These are phyloP conservation scores for Lachnellula cervina DNA, from an alignment of 2,329 filamentous ascomycete species.

Conservation along the genomic window DNA sequence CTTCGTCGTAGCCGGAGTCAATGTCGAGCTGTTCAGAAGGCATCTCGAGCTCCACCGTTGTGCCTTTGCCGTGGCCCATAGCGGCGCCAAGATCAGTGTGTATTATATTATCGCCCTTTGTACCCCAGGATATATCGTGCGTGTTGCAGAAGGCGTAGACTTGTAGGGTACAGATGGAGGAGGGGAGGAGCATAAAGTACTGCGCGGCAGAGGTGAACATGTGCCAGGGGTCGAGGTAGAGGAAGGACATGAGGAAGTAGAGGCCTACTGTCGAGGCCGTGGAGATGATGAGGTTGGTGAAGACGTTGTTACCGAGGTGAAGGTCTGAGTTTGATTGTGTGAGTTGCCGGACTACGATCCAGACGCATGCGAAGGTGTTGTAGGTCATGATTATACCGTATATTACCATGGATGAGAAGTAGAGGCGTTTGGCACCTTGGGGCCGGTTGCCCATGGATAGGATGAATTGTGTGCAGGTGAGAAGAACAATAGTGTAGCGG, in stretches of 20 bases:
- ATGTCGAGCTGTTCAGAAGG: constrained; percentile 97
- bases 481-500: constrained; percentile 76
- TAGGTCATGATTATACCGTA: constrained; percentile 94
- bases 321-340: constrained; percentile 43
- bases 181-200: constrained; percentile 88
- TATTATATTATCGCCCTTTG: constrained; percentile 95
- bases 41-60: constrained; percentile 93
- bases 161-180: constrained; percentile 94
- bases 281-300: constrained; percentile 91
- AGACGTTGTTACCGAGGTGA: constrained; percentile 75
- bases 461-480: constrained; percentile 95
- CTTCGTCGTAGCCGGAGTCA: constrained; percentile 95
- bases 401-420: constrained; percentile 80
- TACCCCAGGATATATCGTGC: constrained; percentile 98
- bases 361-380: constrained; percentile 83
- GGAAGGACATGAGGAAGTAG: constrained; percentile 93
- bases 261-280: constrained; percentile 84
- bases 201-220: constrained; percentile 90
- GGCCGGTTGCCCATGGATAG: constrained; percentile 93
- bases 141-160: constrained; percentile 99
- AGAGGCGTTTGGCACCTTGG: constrained; percentile 89
- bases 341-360: constrained; percentile 83
- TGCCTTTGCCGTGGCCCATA: constrained; percentile 63
- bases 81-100: constrained; percentile 89
- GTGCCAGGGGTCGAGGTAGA: constrained; percentile 98